Conservation (phyloP, 116 monocot genomes). For the Zostera marina region DNA sequence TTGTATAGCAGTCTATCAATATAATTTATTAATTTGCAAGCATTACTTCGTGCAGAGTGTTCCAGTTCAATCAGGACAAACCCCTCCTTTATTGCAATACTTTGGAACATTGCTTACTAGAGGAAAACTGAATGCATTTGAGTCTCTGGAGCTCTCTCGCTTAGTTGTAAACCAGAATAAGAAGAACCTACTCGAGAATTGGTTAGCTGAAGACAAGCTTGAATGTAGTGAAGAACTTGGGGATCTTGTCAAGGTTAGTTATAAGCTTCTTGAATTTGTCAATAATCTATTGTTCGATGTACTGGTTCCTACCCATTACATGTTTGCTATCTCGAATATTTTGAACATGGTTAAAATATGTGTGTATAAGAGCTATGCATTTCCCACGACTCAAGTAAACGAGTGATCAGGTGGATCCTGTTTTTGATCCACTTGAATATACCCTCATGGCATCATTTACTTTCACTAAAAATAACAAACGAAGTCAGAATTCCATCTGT, state of each 20-base stretch:
- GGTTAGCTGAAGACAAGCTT: slow-evolving; percentile 98
- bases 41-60: slow-evolving; percentile 39
- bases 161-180: slow-evolving; percentile 99
- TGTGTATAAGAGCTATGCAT: no score
- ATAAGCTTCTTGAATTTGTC: not conserved
- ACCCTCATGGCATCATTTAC: no score
- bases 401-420: no score
- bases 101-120: slow-evolving; percentile 93
- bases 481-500: no score
- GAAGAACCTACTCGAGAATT: slow-evolving; percentile 96
- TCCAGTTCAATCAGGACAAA: slow-evolving; percentile 97
- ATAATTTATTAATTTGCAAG: no score
- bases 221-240: slow-evolving; percentile 99
- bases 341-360: no score
- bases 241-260: slow-evolving; percentile 92
- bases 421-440: no score
- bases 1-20: not conserved
- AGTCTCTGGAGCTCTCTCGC: slow-evolving; percentile 90
- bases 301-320: no score
- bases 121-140: slow-evolving; percentile 92
- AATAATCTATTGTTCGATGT: not conserved
- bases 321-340: no score
- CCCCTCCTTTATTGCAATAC: slow-evolving; percentile 92
- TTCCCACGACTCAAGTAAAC: no score
- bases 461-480: no score